phyloP scores from a whole-genome alignment of 345 rosid species.

The Citrus australasica region DNA sequence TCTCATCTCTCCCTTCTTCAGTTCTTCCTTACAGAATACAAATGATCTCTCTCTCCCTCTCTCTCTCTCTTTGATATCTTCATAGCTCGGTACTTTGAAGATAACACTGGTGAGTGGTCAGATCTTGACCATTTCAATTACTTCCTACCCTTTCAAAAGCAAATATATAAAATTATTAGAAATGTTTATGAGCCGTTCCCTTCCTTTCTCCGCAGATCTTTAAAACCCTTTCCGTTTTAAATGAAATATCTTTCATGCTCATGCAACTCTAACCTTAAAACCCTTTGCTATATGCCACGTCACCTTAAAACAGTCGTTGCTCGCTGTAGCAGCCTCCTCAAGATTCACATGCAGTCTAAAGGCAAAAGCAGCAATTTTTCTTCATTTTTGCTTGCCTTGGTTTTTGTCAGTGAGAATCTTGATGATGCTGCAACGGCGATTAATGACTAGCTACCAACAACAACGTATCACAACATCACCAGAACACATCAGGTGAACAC shows the following conservation, averaged over 20 bases:
- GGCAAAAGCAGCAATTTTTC: neutral
- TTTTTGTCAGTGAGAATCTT: neutral
- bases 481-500: neutral
- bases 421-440: slow-evolving; percentile 6
- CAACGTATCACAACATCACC: neutral
- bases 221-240: neutral
- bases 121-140: neutral
- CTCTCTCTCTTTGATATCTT: too few species aligned
- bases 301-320: neutral
- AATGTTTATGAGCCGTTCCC: neutral
- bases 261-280: neutral
- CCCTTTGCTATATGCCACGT: neutral
- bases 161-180: too few species aligned
- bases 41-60: neutral
- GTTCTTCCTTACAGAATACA: neutral
- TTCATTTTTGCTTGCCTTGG: neutral
- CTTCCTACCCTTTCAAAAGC: neutral
- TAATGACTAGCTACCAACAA: neutral
- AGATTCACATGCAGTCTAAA: neutral
- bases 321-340: neutral
- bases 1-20: neutral
- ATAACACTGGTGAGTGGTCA: neutral
- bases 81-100: neutral
- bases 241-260: too few species aligned
- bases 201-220: neutral